A percentile compares a stretch with the other conserved stretches of the same genome.
Conservation (phyloP, 495 filamentous ascomycete species). For the Aspergillus mulundensis region DNA sequence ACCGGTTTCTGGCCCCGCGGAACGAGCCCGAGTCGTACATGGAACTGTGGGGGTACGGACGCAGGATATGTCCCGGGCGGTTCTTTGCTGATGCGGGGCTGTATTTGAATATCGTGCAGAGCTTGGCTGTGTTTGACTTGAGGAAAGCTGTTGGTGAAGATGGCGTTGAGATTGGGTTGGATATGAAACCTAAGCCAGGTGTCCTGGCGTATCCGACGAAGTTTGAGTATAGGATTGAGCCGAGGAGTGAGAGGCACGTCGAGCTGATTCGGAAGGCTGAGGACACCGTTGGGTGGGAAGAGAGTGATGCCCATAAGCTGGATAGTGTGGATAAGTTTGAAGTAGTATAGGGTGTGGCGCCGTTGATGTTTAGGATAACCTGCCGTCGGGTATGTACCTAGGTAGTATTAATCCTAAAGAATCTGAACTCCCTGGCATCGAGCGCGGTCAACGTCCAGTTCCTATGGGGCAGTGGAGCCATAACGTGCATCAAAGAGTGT, state of each 20-base stretch:
- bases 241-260: conserved; percentile 28
- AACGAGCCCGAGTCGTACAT: conserved; percentile 24
- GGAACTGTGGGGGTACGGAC: conserved; percentile 54
- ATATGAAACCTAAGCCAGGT: conserved; percentile 32
- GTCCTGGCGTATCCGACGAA: conserved; percentile 36
- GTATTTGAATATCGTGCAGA: conserved; percentile 45
- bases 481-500: too few species aligned
- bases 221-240: conserved; percentile 27
- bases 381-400: too few species aligned
- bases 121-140: conserved; percentile 54
- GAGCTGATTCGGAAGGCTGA: conserved; percentile 30
- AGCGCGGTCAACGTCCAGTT: too few species aligned
- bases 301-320: too few species aligned
- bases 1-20: conserved; percentile 28
- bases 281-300: too few species aligned
- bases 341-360: too few species aligned
- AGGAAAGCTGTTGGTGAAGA: conserved; percentile 12
- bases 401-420: too few species aligned
- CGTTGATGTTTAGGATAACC: too few species aligned
- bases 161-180: conserved; percentile 20
- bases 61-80: conserved; percentile 56
- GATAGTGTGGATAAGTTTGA: too few species aligned
- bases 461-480: too few species aligned
- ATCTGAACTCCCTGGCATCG: too few species aligned
- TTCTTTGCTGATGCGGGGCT: conserved; percentile 55